phyloP scores from a whole-genome alignment of 352 stramenopile species.

The Phytophthora tubulina region DNA sequence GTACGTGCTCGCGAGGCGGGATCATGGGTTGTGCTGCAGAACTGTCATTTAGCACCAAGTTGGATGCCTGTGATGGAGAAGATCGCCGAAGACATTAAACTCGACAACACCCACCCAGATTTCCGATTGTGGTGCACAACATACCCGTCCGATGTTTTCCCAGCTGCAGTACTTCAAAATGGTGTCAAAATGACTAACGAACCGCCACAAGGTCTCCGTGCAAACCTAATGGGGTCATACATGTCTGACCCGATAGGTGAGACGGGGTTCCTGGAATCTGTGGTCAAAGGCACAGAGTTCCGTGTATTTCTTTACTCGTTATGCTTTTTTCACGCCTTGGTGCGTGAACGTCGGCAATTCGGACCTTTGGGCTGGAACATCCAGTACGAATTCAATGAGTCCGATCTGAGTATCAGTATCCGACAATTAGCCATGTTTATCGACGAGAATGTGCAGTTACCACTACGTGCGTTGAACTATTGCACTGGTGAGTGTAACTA shows the following conservation, averaged over 20 bases:
- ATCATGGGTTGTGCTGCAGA: slow-evolving; percentile 94
- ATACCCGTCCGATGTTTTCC: slow-evolving; percentile 95
- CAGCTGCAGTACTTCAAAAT: slow-evolving; percentile 94
- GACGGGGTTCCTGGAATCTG: slow-evolving; percentile 88
- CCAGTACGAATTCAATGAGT: slow-evolving; percentile 97
- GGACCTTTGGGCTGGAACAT: slow-evolving; percentile 96
- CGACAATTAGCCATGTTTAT: slow-evolving; percentile 94
- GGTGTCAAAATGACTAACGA: slow-evolving; percentile 98
- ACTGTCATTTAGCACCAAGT: slow-evolving; percentile 89
- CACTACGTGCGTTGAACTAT: slow-evolving; percentile 79
- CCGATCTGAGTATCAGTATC: slow-evolving; percentile 93
- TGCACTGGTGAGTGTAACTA: slow-evolving; percentile 91
- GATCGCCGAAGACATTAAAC: slow-evolving; percentile 88
- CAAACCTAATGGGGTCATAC: slow-evolving; percentile 94
- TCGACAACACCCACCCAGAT: slow-evolving; percentile 83
- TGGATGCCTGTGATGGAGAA: slow-evolving; percentile 96
- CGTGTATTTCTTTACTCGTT: slow-evolving; percentile 91
- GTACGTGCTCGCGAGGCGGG: slow-evolving; percentile 79
- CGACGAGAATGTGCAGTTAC: slow-evolving; percentile 91
- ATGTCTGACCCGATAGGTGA: slow-evolving; percentile 93
- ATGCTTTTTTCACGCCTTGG: slow-evolving; percentile 93
- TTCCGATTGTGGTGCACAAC: slow-evolving; percentile 96
- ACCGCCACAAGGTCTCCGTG: slow-evolving; percentile 91
- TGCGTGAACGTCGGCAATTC: slow-evolving; percentile 94
- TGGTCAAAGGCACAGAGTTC: slow-evolving; percentile 85